A percentile compares a stretch with the other conserved stretches of the same genome.
These are phyloP conservation scores for Calendula officinalis DNA, from an alignment of 129 eudicot genomes.

Conservation along the genomic window DNA sequence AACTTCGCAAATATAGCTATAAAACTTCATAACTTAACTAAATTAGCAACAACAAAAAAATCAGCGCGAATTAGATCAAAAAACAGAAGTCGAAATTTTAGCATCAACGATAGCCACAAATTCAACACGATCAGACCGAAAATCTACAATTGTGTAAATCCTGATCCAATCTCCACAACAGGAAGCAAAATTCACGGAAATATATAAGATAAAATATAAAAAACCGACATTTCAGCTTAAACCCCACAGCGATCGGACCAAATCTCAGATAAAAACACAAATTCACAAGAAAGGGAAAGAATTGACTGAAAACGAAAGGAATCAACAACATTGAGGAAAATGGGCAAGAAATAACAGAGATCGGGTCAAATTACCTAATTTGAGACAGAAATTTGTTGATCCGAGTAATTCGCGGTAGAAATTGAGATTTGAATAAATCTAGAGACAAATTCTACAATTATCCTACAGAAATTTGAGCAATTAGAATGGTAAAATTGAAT, in stretches of 20 bases:
- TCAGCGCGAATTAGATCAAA: slow-evolving; percentile 21
- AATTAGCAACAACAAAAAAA: slow-evolving; percentile 1
- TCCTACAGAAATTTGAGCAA: slow-evolving; percentile 15
- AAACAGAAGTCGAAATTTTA: not conserved
- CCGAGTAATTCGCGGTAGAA: slow-evolving; percentile 17
- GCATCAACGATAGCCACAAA: not conserved
- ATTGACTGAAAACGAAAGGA: slow-evolving; percentile 3
- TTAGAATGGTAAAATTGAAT: not conserved
- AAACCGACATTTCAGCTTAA: slow-evolving; percentile 11
- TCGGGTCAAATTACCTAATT: slow-evolving; percentile 32
- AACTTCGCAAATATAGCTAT: not conserved
- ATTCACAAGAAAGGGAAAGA: slow-evolving; percentile 9
- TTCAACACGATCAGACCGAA: slow-evolving; percentile 17
- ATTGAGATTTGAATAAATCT: not conserved
- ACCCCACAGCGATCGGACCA: slow-evolving; percentile 27
- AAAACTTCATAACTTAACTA: slow-evolving; percentile 13
- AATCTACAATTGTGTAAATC: not conserved
- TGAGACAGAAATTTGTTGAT: slow-evolving; percentile 24
- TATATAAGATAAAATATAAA: too few species aligned
- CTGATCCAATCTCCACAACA: slow-evolving; percentile 40
- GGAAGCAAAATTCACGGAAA: too few species aligned
- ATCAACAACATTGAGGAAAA: not conserved
- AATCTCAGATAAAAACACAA: slow-evolving; percentile 17
- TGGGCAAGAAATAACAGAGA: slow-evolving; percentile 2
- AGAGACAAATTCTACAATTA: not conserved